Conservation (phyloP, 2,329 filamentous ascomycete species). For the Fusarium sp. region DNA sequence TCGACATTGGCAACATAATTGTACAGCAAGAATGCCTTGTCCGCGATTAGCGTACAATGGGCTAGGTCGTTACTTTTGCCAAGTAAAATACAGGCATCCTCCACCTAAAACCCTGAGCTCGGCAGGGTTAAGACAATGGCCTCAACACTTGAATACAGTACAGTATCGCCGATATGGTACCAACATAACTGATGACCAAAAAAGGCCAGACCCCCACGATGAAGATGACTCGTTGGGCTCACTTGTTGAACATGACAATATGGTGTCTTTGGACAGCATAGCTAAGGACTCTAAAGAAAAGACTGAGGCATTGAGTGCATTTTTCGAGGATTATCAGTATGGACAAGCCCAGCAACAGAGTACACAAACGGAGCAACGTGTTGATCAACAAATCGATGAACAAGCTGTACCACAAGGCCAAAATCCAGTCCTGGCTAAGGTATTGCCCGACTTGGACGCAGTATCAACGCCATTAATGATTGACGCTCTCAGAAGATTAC, state of each 20-base stretch:
- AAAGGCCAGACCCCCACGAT: neutral
- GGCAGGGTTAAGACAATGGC: conserved; percentile 16
- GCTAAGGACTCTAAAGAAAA: neutral
- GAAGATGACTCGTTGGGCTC: neutral
- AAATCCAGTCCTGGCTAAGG: conserved; percentile 21
- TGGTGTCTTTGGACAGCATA: neutral
- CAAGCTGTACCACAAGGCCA: neutral
- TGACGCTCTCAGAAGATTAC: conserved; percentile 47
- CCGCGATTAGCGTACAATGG: conserved; percentile 63
- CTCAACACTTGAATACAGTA: conserved; percentile 5
- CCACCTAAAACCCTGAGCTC: conserved; percentile 51
- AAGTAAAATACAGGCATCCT: conserved; percentile 60
- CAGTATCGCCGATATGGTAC: conserved; percentile 39
- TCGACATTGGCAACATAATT: conserved; percentile 9
- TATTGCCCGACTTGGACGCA: conserved; percentile 13
- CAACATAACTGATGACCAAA: neutral
- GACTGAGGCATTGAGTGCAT: conserved; percentile 1
- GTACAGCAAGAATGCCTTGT: conserved; percentile 46
- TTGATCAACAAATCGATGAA: neutral
- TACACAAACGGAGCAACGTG: neutral
- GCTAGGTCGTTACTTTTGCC: conserved; percentile 74
- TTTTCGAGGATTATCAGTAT: conserved; percentile 5
- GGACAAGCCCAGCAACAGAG: neutral
- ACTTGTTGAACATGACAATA: neutral
- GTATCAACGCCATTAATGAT: conserved; percentile 41